Evolutionary conservation across 1,284 basidiomycete species (phyloP).

Genomic region (Boletus mariae): DNA sequence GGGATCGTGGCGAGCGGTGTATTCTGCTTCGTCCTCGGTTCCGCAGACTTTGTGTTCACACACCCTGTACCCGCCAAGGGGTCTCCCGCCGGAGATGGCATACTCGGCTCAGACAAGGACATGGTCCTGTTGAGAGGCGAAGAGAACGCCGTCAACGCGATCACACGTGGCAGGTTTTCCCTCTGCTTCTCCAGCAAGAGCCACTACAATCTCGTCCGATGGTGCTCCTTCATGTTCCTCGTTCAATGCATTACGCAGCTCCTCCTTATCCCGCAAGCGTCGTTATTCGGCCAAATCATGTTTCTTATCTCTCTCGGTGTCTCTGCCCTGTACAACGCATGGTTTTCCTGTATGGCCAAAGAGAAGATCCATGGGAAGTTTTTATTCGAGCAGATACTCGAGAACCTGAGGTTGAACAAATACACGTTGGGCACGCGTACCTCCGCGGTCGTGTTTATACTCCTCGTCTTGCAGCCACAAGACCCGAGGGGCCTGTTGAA

Average conservation of each 20-base stretch:
- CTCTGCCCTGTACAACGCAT: constrained; percentile 24
- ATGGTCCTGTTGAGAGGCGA: constrained; percentile 21
- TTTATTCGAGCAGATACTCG: constrained; percentile 18
- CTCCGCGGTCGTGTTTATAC: constrained; percentile 26
- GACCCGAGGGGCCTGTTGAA: constrained; percentile 19
- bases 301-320: constrained; percentile 24
- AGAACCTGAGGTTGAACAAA: constrained; percentile 15
- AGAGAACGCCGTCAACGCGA: constrained; percentile 28
- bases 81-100: constrained; percentile 24
- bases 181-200: constrained; percentile 21
- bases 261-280: constrained; percentile 23
- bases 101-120: constrained; percentile 15
- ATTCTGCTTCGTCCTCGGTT: constrained; percentile 27
- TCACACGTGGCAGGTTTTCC: constrained; percentile 28
- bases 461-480: constrained; percentile 18
- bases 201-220: constrained; percentile 17
- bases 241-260: constrained; percentile 23
- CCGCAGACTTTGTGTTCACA: constrained; percentile 20
- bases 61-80: constrained; percentile 24
- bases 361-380: constrained; percentile 21
- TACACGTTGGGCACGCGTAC: constrained; percentile 27
- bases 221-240: constrained; percentile 25
- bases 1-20: constrained; percentile 31
- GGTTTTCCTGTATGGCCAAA: constrained; percentile 21
- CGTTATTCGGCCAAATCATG: constrained; percentile 29